These are phyloP conservation scores for Aspergillus eucalypticola DNA, from an alignment of 2,329 filamentous ascomycete genomes.

Conservation along the genomic window DNA sequence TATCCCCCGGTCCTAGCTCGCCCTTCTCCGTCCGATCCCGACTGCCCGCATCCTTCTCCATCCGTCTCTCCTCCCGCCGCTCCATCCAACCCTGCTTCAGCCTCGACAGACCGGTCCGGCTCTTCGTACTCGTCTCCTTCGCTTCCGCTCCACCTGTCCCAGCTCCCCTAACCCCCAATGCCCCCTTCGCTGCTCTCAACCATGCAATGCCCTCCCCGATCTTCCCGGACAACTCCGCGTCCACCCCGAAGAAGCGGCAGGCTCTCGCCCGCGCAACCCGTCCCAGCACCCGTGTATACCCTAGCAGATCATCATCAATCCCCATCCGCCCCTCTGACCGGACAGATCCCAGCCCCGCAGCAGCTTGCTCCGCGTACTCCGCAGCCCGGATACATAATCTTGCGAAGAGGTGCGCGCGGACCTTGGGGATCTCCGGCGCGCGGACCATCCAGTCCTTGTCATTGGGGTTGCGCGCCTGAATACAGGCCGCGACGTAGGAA, in stretches of 20 bases:
- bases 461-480: slow-evolving; percentile 76
- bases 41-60: slow-evolving; percentile 65
- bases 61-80: slow-evolving; percentile 73
- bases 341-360: slow-evolving; percentile 50
- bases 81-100: slow-evolving; percentile 75
- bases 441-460: slow-evolving; percentile 98
- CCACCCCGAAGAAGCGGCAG: slow-evolving; percentile 86
- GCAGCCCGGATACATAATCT: slow-evolving; percentile 83
- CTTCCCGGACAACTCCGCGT: slow-evolving; percentile 79
- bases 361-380: slow-evolving; percentile 79
- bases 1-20: slow-evolving; percentile 58
- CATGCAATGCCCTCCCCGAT: slow-evolving; percentile 85
- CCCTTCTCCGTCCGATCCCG: slow-evolving; percentile 33
- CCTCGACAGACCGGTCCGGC: slow-evolving; percentile 45
- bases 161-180: slow-evolving; percentile 65
- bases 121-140: slow-evolving; percentile 33
- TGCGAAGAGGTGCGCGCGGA: slow-evolving; percentile 84
- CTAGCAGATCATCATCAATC: slow-evolving; percentile 65
- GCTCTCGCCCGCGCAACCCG: slow-evolving; percentile 78
- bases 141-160: slow-evolving; percentile 45
- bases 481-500: slow-evolving; percentile 79
- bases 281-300: slow-evolving; percentile 74
- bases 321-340: slow-evolving; percentile 23
- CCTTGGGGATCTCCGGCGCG: slow-evolving; percentile 81
- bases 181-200: slow-evolving; percentile 73